Base-by-base conservation (phyloP, 2,329 filamentous ascomycete species). In the Albifimbria verrucaria region DNA sequence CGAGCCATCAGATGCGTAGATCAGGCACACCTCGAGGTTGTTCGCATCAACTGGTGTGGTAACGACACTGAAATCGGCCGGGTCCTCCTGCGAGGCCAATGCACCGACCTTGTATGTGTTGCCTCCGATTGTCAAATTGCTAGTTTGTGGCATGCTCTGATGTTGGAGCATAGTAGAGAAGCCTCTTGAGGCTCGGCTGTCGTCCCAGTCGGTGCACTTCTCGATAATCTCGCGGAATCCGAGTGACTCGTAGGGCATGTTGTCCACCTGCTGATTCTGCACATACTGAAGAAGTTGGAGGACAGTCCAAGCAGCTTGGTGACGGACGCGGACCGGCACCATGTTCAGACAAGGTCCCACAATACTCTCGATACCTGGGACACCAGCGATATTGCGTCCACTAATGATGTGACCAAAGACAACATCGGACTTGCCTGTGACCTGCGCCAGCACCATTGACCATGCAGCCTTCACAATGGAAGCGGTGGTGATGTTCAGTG, bases 401-500 rank as follows among this genome's bases (percentile, higher is more conserved):
- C 65, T 68, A 47, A 74, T 70, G 51, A 72, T 65, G 51, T 73
- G 68, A 1, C 73, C 72, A 32, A 76, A 76, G 12, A 75, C 67
- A 41, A 74, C 62, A 53, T 76, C 74, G 1, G 60, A 54, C 21
- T 60, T 65, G n/a, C 65, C 62, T 0, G 73, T 67, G 22, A 68
- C 51, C 9, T 67, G 65, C 3, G 72, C 68, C 5, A 77, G 60
- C 11, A 72, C 69, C 2, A 64, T 58, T 1, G 74, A 68, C 75
- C 75, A 77, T 1, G 75, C 74, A n/a, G 71, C 72, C 52, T 77
- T 77, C 58, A 77, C 62, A 20, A 77, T 51, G 1, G 73, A 76
- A 7, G 75, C 73, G 4, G 56, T 55, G 11, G 60, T 60, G 17
- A 64, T 63, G 18, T 59, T 55, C 48, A 51, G 36, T 1, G 58